Conservation (phyloP, 2,329 filamentous ascomycete genomes). For the Corinectria fuckeliana region DNA sequence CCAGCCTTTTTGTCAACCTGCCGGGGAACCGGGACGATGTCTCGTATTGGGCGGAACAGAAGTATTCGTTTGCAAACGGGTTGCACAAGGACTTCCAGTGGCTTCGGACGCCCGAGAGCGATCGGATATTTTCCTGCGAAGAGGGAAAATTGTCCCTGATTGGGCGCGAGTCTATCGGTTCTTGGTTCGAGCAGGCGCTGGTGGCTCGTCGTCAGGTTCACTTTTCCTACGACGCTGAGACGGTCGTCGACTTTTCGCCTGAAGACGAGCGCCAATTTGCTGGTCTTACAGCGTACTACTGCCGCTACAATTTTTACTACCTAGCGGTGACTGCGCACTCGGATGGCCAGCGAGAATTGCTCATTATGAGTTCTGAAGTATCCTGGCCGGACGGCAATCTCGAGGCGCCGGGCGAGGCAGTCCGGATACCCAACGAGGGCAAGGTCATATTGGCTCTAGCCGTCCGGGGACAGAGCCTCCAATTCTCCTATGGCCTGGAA, state of each 20-base stretch:
- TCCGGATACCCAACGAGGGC: constrained; percentile 59
- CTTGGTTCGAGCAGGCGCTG: constrained; percentile 65
- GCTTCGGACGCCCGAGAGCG: constrained; percentile 61
- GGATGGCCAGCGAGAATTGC: constrained; percentile 63
- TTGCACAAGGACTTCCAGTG: constrained; percentile 63
- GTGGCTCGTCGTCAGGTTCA: constrained; percentile 62
- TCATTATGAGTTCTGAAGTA: constrained; percentile 62
- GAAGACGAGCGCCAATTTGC: constrained; percentile 66
- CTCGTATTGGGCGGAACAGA: constrained; percentile 56
- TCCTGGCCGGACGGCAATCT: constrained; percentile 62
- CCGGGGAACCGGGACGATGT: constrained; percentile 55
- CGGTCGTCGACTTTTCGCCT: constrained; percentile 59
- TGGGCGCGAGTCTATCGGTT: constrained; percentile 61
- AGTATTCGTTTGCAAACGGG: constrained; percentile 54
- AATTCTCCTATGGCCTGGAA: constrained; percentile 63
- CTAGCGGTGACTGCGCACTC: constrained; percentile 63
- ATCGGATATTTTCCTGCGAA: constrained; percentile 55
- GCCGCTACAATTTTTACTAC: constrained; percentile 70
- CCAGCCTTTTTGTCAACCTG: constrained; percentile 59
- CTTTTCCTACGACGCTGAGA: constrained; percentile 68
- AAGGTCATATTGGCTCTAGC: constrained; percentile 59
- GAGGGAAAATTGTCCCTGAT: constrained; percentile 52
- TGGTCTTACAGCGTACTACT: constrained; percentile 67
- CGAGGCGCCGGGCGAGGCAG: constrained; percentile 48
- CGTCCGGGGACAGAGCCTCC: constrained; percentile 58